Base-by-base conservation (phyloP, 2,329 filamentous ascomycete genomes). In the Diatrype stigma region DNA sequence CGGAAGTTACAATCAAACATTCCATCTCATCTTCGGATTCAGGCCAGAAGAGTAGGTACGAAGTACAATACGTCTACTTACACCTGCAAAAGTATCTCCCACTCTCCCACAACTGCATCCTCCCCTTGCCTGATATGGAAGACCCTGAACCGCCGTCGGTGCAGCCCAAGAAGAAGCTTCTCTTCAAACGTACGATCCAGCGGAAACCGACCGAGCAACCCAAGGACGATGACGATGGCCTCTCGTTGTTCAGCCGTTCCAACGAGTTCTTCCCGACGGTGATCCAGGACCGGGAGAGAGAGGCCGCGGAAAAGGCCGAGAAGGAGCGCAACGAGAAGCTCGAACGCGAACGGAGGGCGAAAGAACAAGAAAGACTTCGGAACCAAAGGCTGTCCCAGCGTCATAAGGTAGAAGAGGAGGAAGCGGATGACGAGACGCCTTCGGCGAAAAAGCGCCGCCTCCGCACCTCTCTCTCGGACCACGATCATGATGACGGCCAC, bases 211-310 rank as follows among this genome's bases (percentile, higher is more conserved):
- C 55, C 22, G 62, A 68, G 2, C 64, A 60, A n/a, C 50, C 61
- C 51, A 48, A 44, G 47, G 61, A 65, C 16, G 66, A 73, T 37
- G 69, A 67, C 26, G 69, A 73, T 47, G 64, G 63, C 2, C 67
- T 82, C 11, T 68, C 67, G 2, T 66, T 82, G 6, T 83, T 83
- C 55, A 71, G 73, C 40, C 75, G 76, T 5, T 70, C 75, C 12
- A 75, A 74, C 54, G 70, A 75, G 51, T 78, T 80, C 61, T 78
- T 76, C 47, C 70, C 73, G 6, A 67, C 70, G 34, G 61, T 75
- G 30, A 62, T 69, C 49, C 71, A 73, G n/a, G 71, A 76, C 30
- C 67, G 64, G 35, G 65, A 72, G 56, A 59, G 50, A 46, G 55
- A 57, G 34, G 58, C 58, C 5, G 53, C 56, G 32, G 62, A 65